These are phyloP conservation scores for Penicillium manginii DNA, from an alignment of 495 filamentous ascomycete species.

Conservation along the genomic window DNA sequence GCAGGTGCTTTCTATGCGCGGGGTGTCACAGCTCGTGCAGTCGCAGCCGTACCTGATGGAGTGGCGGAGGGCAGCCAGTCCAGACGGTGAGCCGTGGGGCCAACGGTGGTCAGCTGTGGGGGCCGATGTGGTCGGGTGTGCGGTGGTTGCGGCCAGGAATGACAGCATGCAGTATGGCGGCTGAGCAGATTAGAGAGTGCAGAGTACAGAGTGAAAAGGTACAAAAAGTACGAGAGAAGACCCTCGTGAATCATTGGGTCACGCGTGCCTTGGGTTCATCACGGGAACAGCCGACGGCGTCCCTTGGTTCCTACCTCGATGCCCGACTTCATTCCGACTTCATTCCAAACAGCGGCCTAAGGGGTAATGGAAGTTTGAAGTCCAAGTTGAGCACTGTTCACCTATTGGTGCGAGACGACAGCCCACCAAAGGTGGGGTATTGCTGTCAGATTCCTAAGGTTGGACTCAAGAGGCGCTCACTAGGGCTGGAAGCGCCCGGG, in stretches of 20 bases:
- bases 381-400: too few species aligned
- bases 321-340: not conserved
- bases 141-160: slow-evolving; percentile 3
- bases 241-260: not conserved
- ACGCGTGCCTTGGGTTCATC: slow-evolving; percentile 12
- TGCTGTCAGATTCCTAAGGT: not conserved
- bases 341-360: not conserved
- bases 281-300: slow-evolving; percentile 7
- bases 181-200: not conserved
- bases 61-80: not conserved
- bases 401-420: too few species aligned
- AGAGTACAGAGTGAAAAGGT: not conserved
- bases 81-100: slow-evolving; percentile 4
- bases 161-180: not conserved
- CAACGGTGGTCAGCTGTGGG: slow-evolving; percentile 4
- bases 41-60: slow-evolving; percentile 9
- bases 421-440: not conserved
- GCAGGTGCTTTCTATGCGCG: not conserved
- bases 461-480: not conserved
- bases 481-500: not conserved
- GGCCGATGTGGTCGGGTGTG: slow-evolving; percentile 6
- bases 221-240: not conserved
- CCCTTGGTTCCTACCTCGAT: too few species aligned
- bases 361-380: not conserved
- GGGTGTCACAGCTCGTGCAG: slow-evolving; percentile 1